These are phyloP conservation scores for Cryptococcus sp. DNA, from an alignment of 1,284 basidiomycete genomes.

Conservation along the genomic window DNA sequence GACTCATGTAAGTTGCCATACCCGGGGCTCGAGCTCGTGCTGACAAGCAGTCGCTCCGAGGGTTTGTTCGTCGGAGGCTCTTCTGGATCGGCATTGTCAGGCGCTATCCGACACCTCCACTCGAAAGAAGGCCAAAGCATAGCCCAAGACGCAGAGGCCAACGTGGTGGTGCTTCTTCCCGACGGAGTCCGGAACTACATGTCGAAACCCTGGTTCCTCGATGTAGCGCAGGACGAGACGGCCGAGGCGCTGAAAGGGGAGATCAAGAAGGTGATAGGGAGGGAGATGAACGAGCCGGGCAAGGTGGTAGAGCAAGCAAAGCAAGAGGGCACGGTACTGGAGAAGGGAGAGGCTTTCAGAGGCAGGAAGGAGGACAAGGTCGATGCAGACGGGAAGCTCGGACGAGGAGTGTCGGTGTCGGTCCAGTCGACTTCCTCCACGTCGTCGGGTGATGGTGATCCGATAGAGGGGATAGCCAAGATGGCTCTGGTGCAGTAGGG, in stretches of 20 bases:
- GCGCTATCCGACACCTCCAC: constrained; percentile 70
- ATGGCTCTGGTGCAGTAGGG: too few species aligned
- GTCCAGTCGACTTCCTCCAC: too few species aligned
- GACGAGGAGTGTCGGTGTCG: too few species aligned
- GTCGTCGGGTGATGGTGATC: too few species aligned
- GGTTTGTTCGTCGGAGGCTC: constrained; percentile 89
- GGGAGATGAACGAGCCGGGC: constrained; percentile 23
- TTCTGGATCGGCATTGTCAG: constrained; percentile 76
- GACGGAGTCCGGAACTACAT: constrained; percentile 96
- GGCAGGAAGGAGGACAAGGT: too few species aligned
- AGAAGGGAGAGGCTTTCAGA: constrained; percentile 12
- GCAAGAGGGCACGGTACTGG: constrained; percentile 7
- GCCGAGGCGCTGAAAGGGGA: constrained; percentile 11
- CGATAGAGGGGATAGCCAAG: too few species aligned
- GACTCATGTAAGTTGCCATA: constrained; percentile 61
- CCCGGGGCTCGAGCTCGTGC: too few species aligned
- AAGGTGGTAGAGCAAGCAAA: constrained; percentile 6
- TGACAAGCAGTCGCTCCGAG: constrained; percentile 55
- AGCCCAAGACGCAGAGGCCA: constrained; percentile 65
- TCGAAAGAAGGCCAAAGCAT: constrained; percentile 58
- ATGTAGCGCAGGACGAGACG: constrained; percentile 10
- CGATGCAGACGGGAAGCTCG: too few species aligned
- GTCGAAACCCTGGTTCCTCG: constrained; percentile 59
- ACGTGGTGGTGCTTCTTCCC: constrained; percentile 82
- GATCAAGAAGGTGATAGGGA: constrained; percentile 22